Percentiles rank a stretch among this genome's conserved stretches.
These are phyloP conservation scores for Xylariaceae sp. DNA, from an alignment of 2,329 filamentous ascomycete species.

Conservation along the genomic window DNA sequence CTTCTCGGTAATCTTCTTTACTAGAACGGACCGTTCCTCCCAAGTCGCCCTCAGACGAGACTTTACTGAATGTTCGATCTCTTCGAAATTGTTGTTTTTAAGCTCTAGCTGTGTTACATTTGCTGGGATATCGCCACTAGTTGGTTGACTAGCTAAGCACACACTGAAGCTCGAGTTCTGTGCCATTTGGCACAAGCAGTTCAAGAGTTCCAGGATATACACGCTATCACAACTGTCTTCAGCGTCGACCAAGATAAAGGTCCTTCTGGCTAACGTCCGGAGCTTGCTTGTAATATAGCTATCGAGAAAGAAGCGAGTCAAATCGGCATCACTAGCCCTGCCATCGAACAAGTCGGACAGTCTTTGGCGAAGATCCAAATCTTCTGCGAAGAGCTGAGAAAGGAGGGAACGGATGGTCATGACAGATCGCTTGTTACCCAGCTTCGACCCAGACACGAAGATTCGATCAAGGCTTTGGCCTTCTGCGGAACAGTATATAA, in stretches of 20 bases:
- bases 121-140: constrained; percentile 3
- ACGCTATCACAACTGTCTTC: constrained; percentile 13
- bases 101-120: constrained; percentile 16
- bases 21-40: not conserved
- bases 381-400: constrained; percentile 22
- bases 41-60: constrained; percentile 2
- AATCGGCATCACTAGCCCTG: constrained; percentile 1
- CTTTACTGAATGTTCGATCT: constrained; percentile 17
- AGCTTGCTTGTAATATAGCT: constrained; percentile 10
- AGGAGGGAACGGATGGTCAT: constrained; percentile 21
- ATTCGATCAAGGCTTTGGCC: not conserved
- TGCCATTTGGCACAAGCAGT: constrained; percentile 16
- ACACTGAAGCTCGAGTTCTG: constrained; percentile 20
- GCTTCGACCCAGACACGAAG: not conserved
- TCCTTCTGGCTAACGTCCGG: constrained; percentile 14
- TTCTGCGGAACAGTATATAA: constrained; percentile 22
- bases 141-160: constrained; percentile 22
- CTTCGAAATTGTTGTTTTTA: constrained; percentile 18
- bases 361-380: constrained; percentile 14
- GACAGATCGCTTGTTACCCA: constrained; percentile 10
- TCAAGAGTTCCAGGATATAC: constrained; percentile 23
- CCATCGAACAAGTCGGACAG: constrained; percentile 1
- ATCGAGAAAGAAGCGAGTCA: constrained; percentile 24
- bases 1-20: constrained; percentile 12
- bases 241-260: constrained; percentile 25